Evolutionary conservation across 768 basidiomycete genomes (phyloP).

Genomic region (Mycena indigotica): DNA sequence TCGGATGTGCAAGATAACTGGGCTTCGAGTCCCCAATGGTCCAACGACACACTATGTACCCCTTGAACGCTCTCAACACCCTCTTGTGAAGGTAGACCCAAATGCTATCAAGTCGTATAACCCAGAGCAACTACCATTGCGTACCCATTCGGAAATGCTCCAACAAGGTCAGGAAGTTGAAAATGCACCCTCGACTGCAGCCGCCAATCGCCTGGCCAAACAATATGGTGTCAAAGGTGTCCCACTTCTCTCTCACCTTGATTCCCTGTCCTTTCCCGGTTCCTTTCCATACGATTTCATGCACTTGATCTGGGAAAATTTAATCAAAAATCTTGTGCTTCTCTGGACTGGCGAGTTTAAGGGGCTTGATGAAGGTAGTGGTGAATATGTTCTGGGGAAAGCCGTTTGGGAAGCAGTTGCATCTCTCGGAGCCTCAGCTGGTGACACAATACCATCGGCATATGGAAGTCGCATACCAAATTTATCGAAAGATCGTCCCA

Average conservation of each 20-base stretch:
- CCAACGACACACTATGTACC: slow-evolving; percentile 2
- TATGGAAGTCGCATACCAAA: slow-evolving; percentile 40
- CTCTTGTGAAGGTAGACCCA: not conserved
- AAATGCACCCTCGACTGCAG: slow-evolving; percentile 15
- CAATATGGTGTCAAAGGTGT: slow-evolving; percentile 38
- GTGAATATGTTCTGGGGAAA: slow-evolving; percentile 21
- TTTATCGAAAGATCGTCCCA: slow-evolving; percentile 28
- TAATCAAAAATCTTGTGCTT: slow-evolving; percentile 15
- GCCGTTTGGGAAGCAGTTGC: slow-evolving; percentile 46
- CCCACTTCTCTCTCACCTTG: slow-evolving; percentile 34
- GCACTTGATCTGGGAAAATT: not conserved
- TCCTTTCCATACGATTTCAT: slow-evolving; percentile 8
- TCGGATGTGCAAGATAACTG: slow-evolving; percentile 40
- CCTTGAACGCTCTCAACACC: not conserved
- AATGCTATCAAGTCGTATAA: slow-evolving; percentile 16
- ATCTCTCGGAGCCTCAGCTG: slow-evolving; percentile 32
- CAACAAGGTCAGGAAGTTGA: slow-evolving; percentile 24
- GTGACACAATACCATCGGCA: slow-evolving; percentile 39
- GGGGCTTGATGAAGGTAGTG: slow-evolving; percentile 12
- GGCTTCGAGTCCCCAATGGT: slow-evolving; percentile 19
- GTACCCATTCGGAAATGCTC: slow-evolving; percentile 19
- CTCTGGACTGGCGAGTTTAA: slow-evolving; percentile 24
- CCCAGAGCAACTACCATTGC: slow-evolving; percentile 22
- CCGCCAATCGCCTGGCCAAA: slow-evolving; percentile 21
- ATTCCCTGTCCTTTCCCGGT: not conserved